Percentiles rank a stretch among this genome's conserved stretches.
Conservation (phyloP, 1,284 basidiomycete genomes). For the Heterobasidion irregulare region DNA sequence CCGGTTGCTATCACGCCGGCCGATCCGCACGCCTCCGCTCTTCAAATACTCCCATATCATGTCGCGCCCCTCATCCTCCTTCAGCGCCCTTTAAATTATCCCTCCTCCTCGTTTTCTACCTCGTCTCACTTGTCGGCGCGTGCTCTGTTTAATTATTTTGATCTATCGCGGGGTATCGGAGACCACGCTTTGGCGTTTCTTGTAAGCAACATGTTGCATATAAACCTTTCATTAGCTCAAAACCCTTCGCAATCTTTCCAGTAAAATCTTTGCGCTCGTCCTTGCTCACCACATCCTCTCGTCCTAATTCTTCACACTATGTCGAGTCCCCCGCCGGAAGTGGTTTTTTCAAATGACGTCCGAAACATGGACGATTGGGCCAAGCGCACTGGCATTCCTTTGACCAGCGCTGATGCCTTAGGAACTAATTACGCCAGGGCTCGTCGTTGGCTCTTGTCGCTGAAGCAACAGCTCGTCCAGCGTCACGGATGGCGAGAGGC, state of each 20-base stretch:
- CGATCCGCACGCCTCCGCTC: slow-evolving; percentile 30
- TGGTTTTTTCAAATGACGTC: slow-evolving; percentile 71
- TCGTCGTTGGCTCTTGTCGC: slow-evolving; percentile 59
- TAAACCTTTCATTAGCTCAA: not conserved
- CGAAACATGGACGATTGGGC: slow-evolving; percentile 77
- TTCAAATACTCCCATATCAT: slow-evolving; percentile 25
- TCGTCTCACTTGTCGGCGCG: slow-evolving; percentile 12
- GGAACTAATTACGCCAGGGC: slow-evolving; percentile 72
- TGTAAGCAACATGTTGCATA: not conserved
- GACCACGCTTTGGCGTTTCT: not conserved
- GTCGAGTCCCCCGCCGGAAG: slow-evolving; percentile 33
- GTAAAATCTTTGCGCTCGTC: not conserved
- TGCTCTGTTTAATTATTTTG: slow-evolving; percentile 9
- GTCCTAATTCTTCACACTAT: slow-evolving; percentile 14
- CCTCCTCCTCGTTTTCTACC: slow-evolving; percentile 17
- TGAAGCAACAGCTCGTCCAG: slow-evolving; percentile 53
- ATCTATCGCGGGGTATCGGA: not conserved
- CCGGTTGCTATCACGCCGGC: slow-evolving; percentile 40
- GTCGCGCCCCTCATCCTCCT: slow-evolving; percentile 14
- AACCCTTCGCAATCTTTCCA: slow-evolving; percentile 1
- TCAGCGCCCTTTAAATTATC: slow-evolving; percentile 1
- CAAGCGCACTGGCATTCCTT: slow-evolving; percentile 61
- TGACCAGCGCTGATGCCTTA: slow-evolving; percentile 72
- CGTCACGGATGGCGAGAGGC: slow-evolving; percentile 63
- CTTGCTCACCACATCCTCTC: not conserved